A percentile compares a stretch with the other conserved stretches of the same genome.
Evolutionary conservation across 2,329 filamentous ascomycete species (phyloP).

Genomic region (Xylaria polymorpha): DNA sequence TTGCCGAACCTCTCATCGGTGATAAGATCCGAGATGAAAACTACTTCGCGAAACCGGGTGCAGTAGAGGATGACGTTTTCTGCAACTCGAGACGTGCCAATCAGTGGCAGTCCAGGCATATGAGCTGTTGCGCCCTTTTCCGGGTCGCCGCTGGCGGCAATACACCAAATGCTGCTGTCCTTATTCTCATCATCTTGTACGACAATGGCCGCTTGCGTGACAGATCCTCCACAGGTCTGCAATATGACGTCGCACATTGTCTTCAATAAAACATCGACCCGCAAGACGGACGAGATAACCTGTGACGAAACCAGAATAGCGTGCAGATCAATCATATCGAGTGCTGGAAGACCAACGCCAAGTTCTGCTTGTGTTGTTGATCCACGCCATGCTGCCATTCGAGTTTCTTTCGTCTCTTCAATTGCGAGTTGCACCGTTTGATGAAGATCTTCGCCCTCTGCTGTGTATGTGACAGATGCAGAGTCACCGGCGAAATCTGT

Average conservation of each 20-base stretch:
- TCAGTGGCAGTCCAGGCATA: constrained; percentile 72
- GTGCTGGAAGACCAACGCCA: constrained; percentile 73
- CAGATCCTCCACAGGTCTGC: constrained; percentile 77
- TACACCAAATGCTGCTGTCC: constrained; percentile 69
- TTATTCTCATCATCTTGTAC: constrained; percentile 74
- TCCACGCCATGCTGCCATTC: constrained; percentile 72
- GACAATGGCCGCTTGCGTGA: constrained; percentile 78
- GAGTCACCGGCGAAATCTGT: constrained; percentile 75
- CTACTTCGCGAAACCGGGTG: constrained; percentile 78
- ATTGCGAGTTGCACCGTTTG: constrained; percentile 58
- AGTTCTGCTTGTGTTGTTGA: constrained; percentile 69
- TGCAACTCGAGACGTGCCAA: constrained; percentile 75
- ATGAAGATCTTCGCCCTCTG: constrained; percentile 56
- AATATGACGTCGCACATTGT: constrained; percentile 86
- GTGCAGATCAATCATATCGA: constrained; percentile 86
- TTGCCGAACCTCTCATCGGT: constrained; percentile 83
- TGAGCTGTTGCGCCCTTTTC: constrained; percentile 76
- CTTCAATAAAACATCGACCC: constrained; percentile 79
- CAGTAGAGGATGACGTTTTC: constrained; percentile 82
- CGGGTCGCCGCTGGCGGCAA: constrained; percentile 78
- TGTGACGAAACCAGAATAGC: constrained; percentile 83
- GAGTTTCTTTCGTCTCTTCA: constrained; percentile 65
- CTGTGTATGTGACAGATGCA: constrained; percentile 63
- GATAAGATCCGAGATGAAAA: constrained; percentile 79
- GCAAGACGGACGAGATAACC: constrained; percentile 80